These are phyloP conservation scores for Erythrophleum fordii DNA, from an alignment of 306 rosid species.

Conservation along the genomic window DNA sequence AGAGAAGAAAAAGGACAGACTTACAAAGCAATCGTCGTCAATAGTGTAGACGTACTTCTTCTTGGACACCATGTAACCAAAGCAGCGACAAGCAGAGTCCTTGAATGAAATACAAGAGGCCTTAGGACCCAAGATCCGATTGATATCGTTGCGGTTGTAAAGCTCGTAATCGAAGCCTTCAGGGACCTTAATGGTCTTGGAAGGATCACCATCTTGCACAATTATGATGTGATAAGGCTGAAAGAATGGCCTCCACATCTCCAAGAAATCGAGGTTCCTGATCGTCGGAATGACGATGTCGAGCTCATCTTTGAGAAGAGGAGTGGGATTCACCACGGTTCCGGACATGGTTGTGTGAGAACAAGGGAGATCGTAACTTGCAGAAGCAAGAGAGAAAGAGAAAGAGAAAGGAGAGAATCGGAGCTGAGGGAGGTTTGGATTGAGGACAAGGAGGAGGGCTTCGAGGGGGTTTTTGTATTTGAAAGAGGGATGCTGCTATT, in stretches of 20 bases:
- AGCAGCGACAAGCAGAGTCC: conserved; percentile 85
- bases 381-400: not conserved
- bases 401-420: not conserved
- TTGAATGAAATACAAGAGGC: conserved; percentile 82
- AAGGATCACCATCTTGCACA: conserved; percentile 77
- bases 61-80: conserved; percentile 75
- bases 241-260: conserved; percentile 84
- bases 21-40: conserved; percentile 80
- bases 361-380: not conserved
- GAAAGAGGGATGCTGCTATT: not conserved
- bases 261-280: conserved; percentile 71
- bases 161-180: conserved; percentile 74
- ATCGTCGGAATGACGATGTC: conserved; percentile 83
- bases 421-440: not conserved
- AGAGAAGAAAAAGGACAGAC: conserved; percentile 21
- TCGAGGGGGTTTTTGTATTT: conserved; percentile 37
- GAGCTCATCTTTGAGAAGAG: conserved; percentile 67
- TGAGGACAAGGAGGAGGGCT: not conserved
- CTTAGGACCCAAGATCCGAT: conserved; percentile 65
- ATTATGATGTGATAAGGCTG: conserved; percentile 73
- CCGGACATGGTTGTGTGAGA: conserved; percentile 39
- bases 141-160: conserved; percentile 67
- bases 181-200: conserved; percentile 62
- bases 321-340: conserved; percentile 45
- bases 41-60: conserved; percentile 80